These are phyloP conservation scores for Cyclocybe cylindracea DNA, from an alignment of 768 basidiomycete genomes.

Conservation along the genomic window DNA sequence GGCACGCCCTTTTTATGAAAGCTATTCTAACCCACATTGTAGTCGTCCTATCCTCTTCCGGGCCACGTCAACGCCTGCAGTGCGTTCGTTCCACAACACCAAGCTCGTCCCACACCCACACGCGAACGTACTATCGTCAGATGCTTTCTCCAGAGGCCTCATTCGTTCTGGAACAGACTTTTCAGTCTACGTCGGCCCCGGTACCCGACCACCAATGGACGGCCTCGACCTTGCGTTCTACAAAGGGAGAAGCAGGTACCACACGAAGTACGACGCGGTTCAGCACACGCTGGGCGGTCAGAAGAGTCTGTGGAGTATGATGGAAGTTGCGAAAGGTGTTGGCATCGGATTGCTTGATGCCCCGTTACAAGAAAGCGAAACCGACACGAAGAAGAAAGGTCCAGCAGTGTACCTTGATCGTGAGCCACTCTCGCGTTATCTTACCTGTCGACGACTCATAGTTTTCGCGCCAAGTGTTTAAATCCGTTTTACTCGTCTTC, in stretches of 20 bases:
- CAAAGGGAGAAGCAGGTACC: slow-evolving; percentile 70
- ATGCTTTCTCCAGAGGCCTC: slow-evolving; percentile 65
- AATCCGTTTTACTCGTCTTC: slow-evolving; percentile 53
- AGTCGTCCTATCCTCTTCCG: slow-evolving; percentile 82
- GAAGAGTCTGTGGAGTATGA: slow-evolving; percentile 72
- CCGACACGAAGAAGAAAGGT: slow-evolving; percentile 21
- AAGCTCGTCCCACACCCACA: slow-evolving; percentile 64
- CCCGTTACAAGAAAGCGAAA: slow-evolving; percentile 5
- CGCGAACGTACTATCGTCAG: slow-evolving; percentile 67
- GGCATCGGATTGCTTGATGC: slow-evolving; percentile 56
- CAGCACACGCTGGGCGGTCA: slow-evolving; percentile 55
- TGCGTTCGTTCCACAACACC: slow-evolving; percentile 48
- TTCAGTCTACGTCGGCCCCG: slow-evolving; percentile 55
- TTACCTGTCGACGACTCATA: not conserved
- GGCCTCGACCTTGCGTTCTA: slow-evolving; percentile 85
- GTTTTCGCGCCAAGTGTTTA: slow-evolving; percentile 52
- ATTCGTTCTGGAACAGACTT: slow-evolving; percentile 77
- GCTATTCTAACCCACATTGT: not conserved
- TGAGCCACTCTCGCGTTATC: slow-evolving; percentile 33
- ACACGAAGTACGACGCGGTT: slow-evolving; percentile 73
- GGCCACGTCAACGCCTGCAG: slow-evolving; percentile 57
- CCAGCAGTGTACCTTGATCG: slow-evolving; percentile 73
- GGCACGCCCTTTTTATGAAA: not conserved
- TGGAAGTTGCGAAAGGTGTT: slow-evolving; percentile 62
- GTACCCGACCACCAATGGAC: slow-evolving; percentile 43